These are phyloP conservation scores for Melampsora larici-populina DNA, from an alignment of 1,284 basidiomycete species.

Conservation along the genomic window DNA sequence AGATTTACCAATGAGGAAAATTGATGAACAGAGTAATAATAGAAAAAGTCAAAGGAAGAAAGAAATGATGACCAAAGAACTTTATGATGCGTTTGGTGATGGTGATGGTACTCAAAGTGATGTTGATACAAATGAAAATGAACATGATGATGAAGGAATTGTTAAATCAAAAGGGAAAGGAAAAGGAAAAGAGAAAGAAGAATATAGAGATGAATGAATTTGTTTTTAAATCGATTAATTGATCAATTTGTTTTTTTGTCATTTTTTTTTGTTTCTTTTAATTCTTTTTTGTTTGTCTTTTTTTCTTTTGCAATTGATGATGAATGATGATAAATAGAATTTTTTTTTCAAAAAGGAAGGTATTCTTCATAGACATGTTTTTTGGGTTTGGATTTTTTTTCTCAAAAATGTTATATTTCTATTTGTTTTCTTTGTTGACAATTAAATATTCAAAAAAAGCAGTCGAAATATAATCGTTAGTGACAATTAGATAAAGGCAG, in stretches of 20 bases:
- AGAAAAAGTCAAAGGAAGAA: background rate
- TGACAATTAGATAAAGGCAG: no score
- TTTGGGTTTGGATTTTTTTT: no score
- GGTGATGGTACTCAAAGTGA: constrained; percentile 7
- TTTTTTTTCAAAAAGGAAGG: no score
- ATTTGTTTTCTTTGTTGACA: no score
- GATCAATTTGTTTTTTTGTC: background rate
- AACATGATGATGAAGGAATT: constrained; percentile 55
- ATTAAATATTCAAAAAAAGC: no score
- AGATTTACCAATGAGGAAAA: constrained; percentile 69
- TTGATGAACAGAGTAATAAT: constrained; percentile 58
- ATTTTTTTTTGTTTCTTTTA: no score
- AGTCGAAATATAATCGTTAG: no score
- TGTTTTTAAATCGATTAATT: background rate
- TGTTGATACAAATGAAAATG: constrained; percentile 65
- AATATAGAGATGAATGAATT: background rate
- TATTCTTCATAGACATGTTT: no score
- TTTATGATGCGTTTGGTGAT: constrained; percentile 89
- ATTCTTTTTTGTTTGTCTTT: background rate
- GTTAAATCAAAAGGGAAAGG: background rate
- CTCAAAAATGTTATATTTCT: no score
- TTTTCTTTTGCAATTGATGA: no score
- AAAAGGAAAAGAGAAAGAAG: background rate
- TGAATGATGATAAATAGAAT: no score
- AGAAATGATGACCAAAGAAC: constrained; percentile 64